Evolutionary conservation across 805 yeast genomes (phyloP), one percentile per base, ranked within the genome.

Genomic region (Tetrapisispora namnaoensis): DNA sequence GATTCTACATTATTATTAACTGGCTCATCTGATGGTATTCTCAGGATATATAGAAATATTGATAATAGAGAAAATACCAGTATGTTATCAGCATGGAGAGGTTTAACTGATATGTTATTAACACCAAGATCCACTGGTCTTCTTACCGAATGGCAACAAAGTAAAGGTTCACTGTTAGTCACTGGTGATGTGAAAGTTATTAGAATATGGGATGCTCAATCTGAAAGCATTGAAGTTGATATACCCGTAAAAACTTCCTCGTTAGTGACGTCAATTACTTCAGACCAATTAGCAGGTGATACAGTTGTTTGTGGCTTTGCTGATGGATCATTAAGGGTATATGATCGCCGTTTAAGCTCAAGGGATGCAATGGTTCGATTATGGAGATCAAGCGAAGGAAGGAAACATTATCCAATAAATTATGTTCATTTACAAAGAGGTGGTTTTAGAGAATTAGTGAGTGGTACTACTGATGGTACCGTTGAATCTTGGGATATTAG

Each of bases 361-460:
- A 70, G 95, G 48, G 93, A 86, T 55, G 83, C 95, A 0, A 81
- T 91, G 86, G 86, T 88, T 13, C 79, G 81, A 57, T 72, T 82
- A 8, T 93, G 97, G 95, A 76, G 79, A 54, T 72, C 75, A n/a
- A 64, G 66, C n/a, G 65, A 62, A 27, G 61, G 67, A n/a, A 63
- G 59, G 18, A 71, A 72, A 49, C 74, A 80, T 41, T 63, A 74
- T 2, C 75, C 87, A 57, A 79, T 91, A 40, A 72, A 81, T 42
- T 87, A 85, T 55, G 81, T 90, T 10, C 95, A 87, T 59, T 84
- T 93, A 95, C 99, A 93, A 70, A 75, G 99, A 58, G 99, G 99
- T 37, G 99, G 99, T 0, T 79, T 80, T 57, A 74, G 99, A 49
- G 99, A 93, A 62, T 73, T 93, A 42, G 83, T 84, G 2, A 81